Conservation (phyloP, 257 asterid genomes). For the Solanum sejunctum region DNA sequence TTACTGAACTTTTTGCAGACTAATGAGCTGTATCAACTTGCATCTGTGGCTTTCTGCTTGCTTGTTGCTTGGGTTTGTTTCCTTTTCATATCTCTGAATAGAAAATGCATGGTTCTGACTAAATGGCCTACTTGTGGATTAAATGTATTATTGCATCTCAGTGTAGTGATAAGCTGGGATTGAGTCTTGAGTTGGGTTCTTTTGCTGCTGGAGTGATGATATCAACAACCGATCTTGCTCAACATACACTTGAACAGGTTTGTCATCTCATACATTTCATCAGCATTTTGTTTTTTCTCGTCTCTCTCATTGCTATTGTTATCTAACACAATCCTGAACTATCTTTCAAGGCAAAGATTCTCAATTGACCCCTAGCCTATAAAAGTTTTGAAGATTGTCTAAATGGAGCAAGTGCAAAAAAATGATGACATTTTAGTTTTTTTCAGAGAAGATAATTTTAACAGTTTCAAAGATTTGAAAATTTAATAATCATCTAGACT, state of each 20-base stretch:
- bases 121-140: background rate
- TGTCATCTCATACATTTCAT: background rate
- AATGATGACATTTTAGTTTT: background rate
- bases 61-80: conserved; percentile 82
- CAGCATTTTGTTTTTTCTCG: background rate
- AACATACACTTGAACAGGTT: conserved; percentile 80
- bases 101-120: background rate
- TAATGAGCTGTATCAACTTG: conserved; percentile 77
- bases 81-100: conserved; percentile 10
- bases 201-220: conserved; percentile 93
- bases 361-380: background rate
- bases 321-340: background rate
- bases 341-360: background rate
- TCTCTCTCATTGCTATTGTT: background rate
- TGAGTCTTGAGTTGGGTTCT: conserved; percentile 86
- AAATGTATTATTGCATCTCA: conserved; percentile 19
- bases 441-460: background rate
- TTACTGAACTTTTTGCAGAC: conserved; percentile 41
- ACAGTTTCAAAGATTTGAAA: background rate
- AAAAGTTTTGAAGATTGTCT: background rate
- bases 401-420: background rate
- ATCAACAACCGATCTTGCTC: conserved; percentile 74
- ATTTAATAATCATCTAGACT: background rate
- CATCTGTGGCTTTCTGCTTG: conserved; percentile 81
- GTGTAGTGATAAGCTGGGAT: conserved; percentile 86